Conservation (phyloP, 164 flowering plant genomes). For the Dillenia turbinata region DNA sequence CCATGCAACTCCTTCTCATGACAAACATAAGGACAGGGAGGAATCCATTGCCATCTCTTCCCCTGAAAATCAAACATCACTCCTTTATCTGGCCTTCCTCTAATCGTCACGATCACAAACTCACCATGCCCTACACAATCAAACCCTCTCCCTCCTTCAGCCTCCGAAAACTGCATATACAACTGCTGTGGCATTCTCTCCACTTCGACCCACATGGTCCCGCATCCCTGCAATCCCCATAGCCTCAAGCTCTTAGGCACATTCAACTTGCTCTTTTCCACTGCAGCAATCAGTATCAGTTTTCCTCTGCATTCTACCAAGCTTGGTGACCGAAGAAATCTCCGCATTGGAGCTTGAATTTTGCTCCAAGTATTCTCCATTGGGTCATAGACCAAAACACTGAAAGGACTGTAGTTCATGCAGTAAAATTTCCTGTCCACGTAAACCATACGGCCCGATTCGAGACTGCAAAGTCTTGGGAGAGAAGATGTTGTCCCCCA, state of each 20-base stretch:
- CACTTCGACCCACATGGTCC: constrained; percentile 64
- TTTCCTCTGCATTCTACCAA: constrained; percentile 66
- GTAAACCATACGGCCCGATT: constrained; percentile 62
- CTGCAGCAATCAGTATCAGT: constrained; percentile 76
- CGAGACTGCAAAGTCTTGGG: constrained; percentile 80
- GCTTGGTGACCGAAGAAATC: constrained; percentile 76
- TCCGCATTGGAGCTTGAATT: constrained; percentile 84
- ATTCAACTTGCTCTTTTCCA: constrained; percentile 88
- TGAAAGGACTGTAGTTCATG: constrained; percentile 86
- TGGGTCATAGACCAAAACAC: constrained; percentile 53
- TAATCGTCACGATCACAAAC: constrained; percentile 43
- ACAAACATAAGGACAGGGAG: constrained; percentile 40
- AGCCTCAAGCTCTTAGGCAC: constrained; percentile 77
- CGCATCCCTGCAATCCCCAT: constrained; percentile 64
- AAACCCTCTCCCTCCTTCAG: constrained; percentile 63
- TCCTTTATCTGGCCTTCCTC: constrained; percentile 33
- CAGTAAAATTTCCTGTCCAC: constrained; percentile 56
- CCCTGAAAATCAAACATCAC: constrained; percentile 53
- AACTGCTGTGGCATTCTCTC: constrained; percentile 89
- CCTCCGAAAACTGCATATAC: constrained; percentile 52
- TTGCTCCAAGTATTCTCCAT: constrained; percentile 51
- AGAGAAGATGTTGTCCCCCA: constrained; percentile 66
- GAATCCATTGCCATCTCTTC: constrained; percentile 83
- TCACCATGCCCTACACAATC: constrained; percentile 77
- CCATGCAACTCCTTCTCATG: constrained; percentile 39